Percentiles rank a stretch among this genome's conserved stretches.
phyloP scores from a whole-genome alignment of 352 stramenopile species.

The Globisporangium nunn region DNA sequence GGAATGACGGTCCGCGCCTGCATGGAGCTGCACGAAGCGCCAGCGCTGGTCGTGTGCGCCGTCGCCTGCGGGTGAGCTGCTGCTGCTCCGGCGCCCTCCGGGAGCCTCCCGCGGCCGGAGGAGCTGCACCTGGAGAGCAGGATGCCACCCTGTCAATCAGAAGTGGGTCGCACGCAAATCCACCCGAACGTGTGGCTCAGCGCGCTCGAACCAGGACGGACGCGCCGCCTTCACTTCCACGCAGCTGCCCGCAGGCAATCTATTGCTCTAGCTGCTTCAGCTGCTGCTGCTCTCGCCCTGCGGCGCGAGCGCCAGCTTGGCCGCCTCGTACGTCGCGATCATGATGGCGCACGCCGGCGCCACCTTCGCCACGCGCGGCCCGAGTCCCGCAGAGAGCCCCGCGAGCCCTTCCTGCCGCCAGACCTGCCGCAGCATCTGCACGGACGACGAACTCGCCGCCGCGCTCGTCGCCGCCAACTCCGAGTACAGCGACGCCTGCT shows the following conservation, averaged over 20 bases:
- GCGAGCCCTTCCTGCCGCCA: slow-evolving; percentile 31
- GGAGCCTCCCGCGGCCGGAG: too few species aligned
- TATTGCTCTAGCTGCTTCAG: slow-evolving; percentile 3
- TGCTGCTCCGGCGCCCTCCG: too few species aligned
- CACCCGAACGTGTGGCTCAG: slow-evolving; percentile 1
- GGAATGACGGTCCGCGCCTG: too few species aligned
- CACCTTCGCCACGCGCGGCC: slow-evolving; percentile 58
- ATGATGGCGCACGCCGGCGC: slow-evolving; percentile 76
- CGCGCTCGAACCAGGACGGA: background rate
- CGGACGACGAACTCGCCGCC: slow-evolving; percentile 15
- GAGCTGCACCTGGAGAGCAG: too few species aligned
- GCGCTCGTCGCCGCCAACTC: slow-evolving; percentile 7
- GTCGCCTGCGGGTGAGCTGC: too few species aligned
- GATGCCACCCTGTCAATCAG: too few species aligned
- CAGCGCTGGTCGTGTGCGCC: too few species aligned
- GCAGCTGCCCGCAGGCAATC: background rate
- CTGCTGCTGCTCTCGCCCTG: slow-evolving; percentile 7
- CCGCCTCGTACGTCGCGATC: slow-evolving; percentile 68
- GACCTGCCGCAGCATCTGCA: slow-evolving; percentile 43
- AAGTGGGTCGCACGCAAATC: background rate
- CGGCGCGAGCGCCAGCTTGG: slow-evolving; percentile 48
- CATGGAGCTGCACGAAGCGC: too few species aligned
- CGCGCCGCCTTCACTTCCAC: background rate
- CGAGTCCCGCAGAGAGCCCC: slow-evolving; percentile 41
- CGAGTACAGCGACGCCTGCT: slow-evolving; percentile 55